phyloP scores from a whole-genome alignment of 768 basidiomycete species.

The Wakefieldia striispora region DNA sequence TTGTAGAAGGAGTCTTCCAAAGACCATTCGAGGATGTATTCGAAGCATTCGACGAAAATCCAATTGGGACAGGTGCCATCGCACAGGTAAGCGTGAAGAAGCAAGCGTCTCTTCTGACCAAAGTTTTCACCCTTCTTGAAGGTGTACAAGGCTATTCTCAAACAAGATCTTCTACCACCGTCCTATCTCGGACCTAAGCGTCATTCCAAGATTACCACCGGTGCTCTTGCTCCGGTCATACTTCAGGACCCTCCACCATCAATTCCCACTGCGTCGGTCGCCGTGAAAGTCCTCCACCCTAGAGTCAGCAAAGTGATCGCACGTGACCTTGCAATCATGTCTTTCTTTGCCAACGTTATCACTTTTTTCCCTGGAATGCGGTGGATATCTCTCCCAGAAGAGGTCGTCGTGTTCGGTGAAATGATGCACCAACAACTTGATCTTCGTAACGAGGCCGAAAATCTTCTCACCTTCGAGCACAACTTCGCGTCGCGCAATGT shows the following conservation, averaged over 20 bases:
- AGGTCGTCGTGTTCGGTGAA: constrained; percentile 88
- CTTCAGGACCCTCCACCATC: constrained; percentile 58
- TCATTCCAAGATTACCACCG: constrained; percentile 42
- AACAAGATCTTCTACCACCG: constrained; percentile 79
- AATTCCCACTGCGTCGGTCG: constrained; percentile 83
- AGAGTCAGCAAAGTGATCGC: constrained; percentile 75
- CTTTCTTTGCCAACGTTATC: constrained; percentile 80
- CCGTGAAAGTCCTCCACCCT: constrained; percentile 95
- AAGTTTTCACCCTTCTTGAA: constrained; percentile 21
- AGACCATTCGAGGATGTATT: constrained; percentile 86
- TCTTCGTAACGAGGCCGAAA: constrained; percentile 85
- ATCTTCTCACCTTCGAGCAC: constrained; percentile 78
- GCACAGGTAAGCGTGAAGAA: constrained; percentile 54
- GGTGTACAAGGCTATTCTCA: constrained; percentile 89
- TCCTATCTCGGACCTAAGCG: constrained; percentile 80
- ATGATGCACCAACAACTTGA: constrained; percentile 98
- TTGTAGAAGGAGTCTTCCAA: constrained; percentile 83
- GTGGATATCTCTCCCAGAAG: constrained; percentile 95
- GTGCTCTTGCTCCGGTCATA: constrained; percentile 51
- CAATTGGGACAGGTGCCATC: constrained; percentile 98
- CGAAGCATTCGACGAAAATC: constrained; percentile 78
- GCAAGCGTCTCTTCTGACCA: too few species aligned
- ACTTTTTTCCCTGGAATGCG: constrained; percentile 87
- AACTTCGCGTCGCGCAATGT: constrained; percentile 81
- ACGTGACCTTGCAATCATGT: constrained; percentile 94